These are phyloP conservation scores for Fusarium sp. DNA, from an alignment of 2,329 filamentous ascomycete species.

Conservation along the genomic window DNA sequence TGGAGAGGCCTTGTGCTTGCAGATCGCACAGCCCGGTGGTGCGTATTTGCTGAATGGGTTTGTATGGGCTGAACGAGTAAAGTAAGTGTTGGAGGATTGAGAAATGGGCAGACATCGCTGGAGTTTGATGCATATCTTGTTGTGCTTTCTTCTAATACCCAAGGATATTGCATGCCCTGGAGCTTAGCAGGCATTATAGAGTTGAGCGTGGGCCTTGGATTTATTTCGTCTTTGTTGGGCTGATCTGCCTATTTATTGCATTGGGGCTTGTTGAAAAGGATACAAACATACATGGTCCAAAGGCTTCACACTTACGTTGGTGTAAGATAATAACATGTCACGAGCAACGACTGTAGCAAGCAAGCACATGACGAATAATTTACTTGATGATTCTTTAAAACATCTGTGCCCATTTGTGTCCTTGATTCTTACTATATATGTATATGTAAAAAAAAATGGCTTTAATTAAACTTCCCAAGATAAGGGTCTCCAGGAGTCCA, in stretches of 20 bases:
- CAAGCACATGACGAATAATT: conserved; percentile 22
- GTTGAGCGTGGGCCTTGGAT: conserved; percentile 33
- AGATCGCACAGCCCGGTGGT: conserved; percentile 87
- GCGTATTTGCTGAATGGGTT: conserved; percentile 91
- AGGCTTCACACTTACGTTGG: conserved; percentile 13
- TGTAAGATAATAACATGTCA: conserved; percentile 42
- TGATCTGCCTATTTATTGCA: conserved; percentile 23
- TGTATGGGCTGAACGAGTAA: conserved; percentile 59
- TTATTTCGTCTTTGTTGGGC: conserved; percentile 24
- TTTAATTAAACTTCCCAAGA: conserved; percentile 1
- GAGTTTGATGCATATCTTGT: conserved; percentile 43
- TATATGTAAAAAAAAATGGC: neutral
- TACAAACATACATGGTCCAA: conserved; percentile 31
- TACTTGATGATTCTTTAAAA: conserved; percentile 8
- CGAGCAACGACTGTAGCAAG: conserved; percentile 29
- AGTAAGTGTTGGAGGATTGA: conserved; percentile 6
- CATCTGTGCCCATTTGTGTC: too few relatives aligned
- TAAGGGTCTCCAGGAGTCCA: neutral
- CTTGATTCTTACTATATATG: neutral
- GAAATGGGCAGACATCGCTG: conserved; percentile 26
- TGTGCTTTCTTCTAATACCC: conserved; percentile 45
- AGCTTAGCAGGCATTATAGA: conserved; percentile 40
- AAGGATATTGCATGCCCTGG: conserved; percentile 46
- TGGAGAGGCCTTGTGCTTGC: conserved; percentile 87
- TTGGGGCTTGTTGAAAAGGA: conserved; percentile 39